Conservation (phyloP, 805 yeast species). For the Kuraishia molischiana region DNA sequence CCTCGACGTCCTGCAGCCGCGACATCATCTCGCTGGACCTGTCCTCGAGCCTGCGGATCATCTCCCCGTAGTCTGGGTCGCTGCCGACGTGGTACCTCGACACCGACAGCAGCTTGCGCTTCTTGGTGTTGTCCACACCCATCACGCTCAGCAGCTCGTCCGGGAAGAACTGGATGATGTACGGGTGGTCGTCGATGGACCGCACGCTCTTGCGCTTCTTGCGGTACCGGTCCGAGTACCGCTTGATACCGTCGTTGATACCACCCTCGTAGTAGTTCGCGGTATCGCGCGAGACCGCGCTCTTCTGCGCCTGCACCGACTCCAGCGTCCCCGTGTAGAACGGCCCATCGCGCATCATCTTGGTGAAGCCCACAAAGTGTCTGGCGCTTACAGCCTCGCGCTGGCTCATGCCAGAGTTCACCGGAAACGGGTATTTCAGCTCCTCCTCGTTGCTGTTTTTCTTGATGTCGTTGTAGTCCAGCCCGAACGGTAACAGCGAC, state of each 20-base stretch:
- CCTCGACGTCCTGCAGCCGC: conserved; percentile 32
- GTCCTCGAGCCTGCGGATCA: conserved; percentile 25
- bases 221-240: conserved; percentile 75
- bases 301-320: conserved; percentile 11
- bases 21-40: conserved; percentile 23
- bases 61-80: conserved; percentile 26
- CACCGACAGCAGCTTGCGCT: conserved; percentile 35
- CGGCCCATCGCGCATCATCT: conserved; percentile 52
- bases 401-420: conserved; percentile 46
- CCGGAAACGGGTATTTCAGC: conserved; percentile 42
- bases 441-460: conserved; percentile 25
- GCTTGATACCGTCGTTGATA: conserved; percentile 58
- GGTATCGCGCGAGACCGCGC: conserved; percentile 13
- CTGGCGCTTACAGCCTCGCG: conserved; percentile 42
- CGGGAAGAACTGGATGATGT: conserved; percentile 62
- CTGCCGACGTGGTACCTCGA: conserved; percentile 25
- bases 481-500: conserved; percentile 55
- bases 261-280: conserved; percentile 26
- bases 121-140: conserved; percentile 52
- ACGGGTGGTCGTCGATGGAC: conserved; percentile 73
- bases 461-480: conserved; percentile 54
- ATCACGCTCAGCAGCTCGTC: conserved; percentile 64
- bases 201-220: conserved; percentile 62
- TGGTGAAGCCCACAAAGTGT: conserved; percentile 44
- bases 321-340: conserved; percentile 50